Percentiles rank a stretch among this genome's conserved stretches.
These are phyloP conservation scores for Claviceps citrina DNA, from an alignment of 2,329 filamentous ascomycete genomes.

Conservation along the genomic window DNA sequence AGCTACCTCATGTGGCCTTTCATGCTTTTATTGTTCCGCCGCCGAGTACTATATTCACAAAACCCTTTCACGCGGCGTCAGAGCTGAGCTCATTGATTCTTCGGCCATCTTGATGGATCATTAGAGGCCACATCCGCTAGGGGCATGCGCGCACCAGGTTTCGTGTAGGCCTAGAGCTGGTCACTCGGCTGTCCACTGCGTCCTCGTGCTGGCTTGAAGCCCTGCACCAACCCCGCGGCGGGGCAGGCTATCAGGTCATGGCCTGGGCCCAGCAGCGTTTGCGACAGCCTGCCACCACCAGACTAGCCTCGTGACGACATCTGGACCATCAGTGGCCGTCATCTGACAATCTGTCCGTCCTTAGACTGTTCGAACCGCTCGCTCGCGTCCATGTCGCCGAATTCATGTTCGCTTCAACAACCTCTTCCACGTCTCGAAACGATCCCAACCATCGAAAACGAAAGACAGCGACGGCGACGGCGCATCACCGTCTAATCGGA, in stretches of 20 bases:
- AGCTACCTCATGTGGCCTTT: background rate
- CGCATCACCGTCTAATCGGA: background rate
- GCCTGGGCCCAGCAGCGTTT: too few species aligned
- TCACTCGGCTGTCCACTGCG: too few species aligned
- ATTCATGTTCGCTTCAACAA: background rate
- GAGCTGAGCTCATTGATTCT: too few species aligned
- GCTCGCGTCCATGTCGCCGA: background rate
- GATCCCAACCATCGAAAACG: background rate
- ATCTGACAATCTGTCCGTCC: slow-evolving; percentile 10
- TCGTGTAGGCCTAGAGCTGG: too few species aligned
- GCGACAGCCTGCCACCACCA: slow-evolving; percentile 9
- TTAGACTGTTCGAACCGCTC: background rate
- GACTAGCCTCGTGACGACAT: slow-evolving; percentile 10
- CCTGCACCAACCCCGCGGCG: slow-evolving; percentile 11
- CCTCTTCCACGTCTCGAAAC: background rate
- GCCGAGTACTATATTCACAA: too few species aligned
- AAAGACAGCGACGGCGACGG: background rate
- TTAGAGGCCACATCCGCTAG: too few species aligned
- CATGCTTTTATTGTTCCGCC: too few species aligned
- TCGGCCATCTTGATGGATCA: too few species aligned
- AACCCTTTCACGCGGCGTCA: too few species aligned
- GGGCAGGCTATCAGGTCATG: slow-evolving; percentile 9
- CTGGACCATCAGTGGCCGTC: slow-evolving; percentile 6
- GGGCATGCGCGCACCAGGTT: too few species aligned
- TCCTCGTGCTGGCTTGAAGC: background rate